Evolutionary conservation across 768 basidiomycete species (phyloP).

Genomic region (Erythrobasidium yunnanense): DNA sequence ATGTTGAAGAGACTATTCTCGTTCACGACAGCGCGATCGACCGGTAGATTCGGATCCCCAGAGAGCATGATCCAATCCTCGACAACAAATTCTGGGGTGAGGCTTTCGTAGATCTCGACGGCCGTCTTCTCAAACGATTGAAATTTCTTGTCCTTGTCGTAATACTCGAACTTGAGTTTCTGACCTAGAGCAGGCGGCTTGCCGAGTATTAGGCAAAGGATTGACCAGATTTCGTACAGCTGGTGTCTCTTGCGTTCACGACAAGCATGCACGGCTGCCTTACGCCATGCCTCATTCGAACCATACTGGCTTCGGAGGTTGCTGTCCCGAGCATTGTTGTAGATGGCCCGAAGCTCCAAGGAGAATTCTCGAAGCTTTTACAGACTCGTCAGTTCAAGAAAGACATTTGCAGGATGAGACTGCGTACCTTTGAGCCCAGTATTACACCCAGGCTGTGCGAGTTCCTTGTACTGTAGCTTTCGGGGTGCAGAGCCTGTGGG

Average conservation of each 20-base stretch:
- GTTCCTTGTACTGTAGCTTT: slow-evolving; percentile 68
- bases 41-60: slow-evolving; percentile 81
- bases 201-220: slow-evolving; percentile 75
- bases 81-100: slow-evolving; percentile 47
- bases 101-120: slow-evolving; percentile 58
- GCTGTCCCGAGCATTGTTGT: slow-evolving; percentile 14
- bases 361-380: slow-evolving; percentile 67
- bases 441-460: slow-evolving; percentile 63
- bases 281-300: no score
- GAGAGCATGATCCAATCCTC: slow-evolving; percentile 69
- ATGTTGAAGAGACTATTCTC: slow-evolving; percentile 82
- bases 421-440: slow-evolving; percentile 57
- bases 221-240: slow-evolving; percentile 67
- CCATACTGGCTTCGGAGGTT: no score
- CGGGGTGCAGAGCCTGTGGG: slow-evolving; percentile 50
- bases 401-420: not conserved
- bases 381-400: not conserved
- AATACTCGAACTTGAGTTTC: slow-evolving; percentile 76
- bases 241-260: slow-evolving; percentile 74
- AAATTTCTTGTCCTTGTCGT: slow-evolving; percentile 58
- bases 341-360: slow-evolving; percentile 58
- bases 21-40: slow-evolving; percentile 70
- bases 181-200: slow-evolving; percentile 65
- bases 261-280: slow-evolving; percentile 49
- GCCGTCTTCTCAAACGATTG: slow-evolving; percentile 60